Base-by-base conservation (phyloP, 1,284 basidiomycete genomes). In the Sporisorium reilianum region DNA sequence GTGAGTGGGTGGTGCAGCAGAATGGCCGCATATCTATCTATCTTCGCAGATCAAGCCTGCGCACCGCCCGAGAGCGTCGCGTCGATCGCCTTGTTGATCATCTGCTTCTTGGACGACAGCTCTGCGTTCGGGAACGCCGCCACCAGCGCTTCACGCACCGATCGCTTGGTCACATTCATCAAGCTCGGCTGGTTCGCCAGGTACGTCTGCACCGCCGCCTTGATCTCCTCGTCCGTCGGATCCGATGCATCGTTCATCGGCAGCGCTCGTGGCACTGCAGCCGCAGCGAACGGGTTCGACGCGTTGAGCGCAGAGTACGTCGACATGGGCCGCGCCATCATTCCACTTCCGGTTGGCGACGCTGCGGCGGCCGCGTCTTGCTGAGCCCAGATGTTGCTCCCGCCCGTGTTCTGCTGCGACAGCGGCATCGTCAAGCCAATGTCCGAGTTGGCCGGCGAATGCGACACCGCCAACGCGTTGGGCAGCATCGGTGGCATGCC, bases 121-220 rank as follows among this genome's bases (percentile, higher is more conserved):
- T 80, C 77, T 16, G 82, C 83, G 38, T 84, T 81, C 16, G 82
- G 82, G 72, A 82, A 83, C n/a, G 78, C 64, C 6, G 64, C 76
- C n/a, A 64, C 62, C 45, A 84, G 53, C 8, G 82, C 83, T 38
- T 82, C 78, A 8, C 83, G 69, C 34, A 81, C 82, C 49, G 76
- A 62, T 25, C 83, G 77, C 74, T 84, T 84, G 16, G 81, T 84
- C 26, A 84, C 81, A 14, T 67, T 71, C 72, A 80, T 83, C 64
- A 84, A 65, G 34, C 80, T 81, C 44, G 81, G 53, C 64, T 84
- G 83, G n/a, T 75, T 67, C 5, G 81, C 83, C 25, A 84, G 69
- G 49, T 77, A 83, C 18, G 63, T 57, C 48, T 75, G 75, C 30
- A 84, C 77, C 11, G 80, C 75, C 48, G 62, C 45, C 28, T 63